Percentiles rank a stretch among this genome's conserved stretches.
phyloP scores from a whole-genome alignment of 331 rosid genomes.

The Malus hybrid region DNA sequence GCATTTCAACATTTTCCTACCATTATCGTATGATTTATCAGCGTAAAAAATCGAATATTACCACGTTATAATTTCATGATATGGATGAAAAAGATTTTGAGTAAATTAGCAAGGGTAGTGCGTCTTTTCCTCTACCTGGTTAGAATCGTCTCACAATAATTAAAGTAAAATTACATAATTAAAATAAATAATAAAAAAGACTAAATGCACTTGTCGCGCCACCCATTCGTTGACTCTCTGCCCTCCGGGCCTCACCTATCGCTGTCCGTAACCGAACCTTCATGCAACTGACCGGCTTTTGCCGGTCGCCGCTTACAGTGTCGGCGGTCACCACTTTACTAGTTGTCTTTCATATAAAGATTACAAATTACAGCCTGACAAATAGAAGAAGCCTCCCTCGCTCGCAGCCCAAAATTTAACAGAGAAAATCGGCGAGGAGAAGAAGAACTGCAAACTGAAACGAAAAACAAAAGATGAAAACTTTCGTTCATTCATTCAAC shows the following conservation, averaged over 20 bases:
- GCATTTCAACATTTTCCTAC: accelerated
- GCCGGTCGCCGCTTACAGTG: constrained; percentile 5
- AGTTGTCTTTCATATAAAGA: background rate
- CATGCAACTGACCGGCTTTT: constrained; percentile 4
- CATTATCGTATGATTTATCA: too few relatives aligned
- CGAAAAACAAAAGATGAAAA: background rate
- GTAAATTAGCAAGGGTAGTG: too few relatives aligned
- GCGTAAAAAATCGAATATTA: accelerated
- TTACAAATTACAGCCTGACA: background rate
- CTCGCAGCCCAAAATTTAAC: background rate
- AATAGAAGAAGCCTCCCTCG: background rate
- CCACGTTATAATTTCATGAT: too few relatives aligned
- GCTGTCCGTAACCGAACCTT: background rate
- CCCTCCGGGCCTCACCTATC: background rate
- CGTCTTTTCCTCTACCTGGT: too few relatives aligned
- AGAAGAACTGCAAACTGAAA: too few relatives aligned
- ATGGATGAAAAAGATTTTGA: too few relatives aligned
- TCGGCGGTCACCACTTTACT: constrained; percentile 1
- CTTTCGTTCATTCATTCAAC: background rate
- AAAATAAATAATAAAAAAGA: background rate
- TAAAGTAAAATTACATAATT: too few relatives aligned
- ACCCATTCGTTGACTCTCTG: constrained; percentile 18
- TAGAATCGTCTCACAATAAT: too few relatives aligned
- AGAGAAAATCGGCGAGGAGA: background rate
- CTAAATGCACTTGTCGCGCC: constrained; percentile 6